phyloP scores from a whole-genome alignment of 192 early-diverging fungal genomes.

The Backusella australiensis region DNA sequence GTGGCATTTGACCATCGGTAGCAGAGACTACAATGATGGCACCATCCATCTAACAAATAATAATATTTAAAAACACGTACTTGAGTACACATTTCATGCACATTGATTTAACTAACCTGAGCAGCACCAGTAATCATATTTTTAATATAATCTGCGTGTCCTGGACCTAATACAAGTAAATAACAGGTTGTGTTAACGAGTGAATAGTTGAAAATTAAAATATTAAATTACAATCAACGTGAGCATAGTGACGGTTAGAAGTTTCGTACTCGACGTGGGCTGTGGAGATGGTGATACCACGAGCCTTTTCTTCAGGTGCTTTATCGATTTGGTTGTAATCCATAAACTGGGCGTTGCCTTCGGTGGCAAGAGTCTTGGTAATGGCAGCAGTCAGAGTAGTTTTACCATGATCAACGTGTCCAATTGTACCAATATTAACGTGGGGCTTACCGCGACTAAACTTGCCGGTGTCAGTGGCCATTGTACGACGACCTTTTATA shows the following conservation, averaged over 20 bases:
- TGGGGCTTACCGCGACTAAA: slow-evolving; percentile 89
- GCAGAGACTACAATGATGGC: slow-evolving; percentile 97
- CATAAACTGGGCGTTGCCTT: slow-evolving; percentile 83
- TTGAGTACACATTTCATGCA: not conserved
- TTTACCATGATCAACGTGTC: slow-evolving; percentile 98
- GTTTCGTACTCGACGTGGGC: slow-evolving; percentile 98
- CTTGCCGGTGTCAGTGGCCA: slow-evolving; percentile 55
- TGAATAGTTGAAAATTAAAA: too few relatives aligned
- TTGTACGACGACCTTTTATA: slow-evolving; percentile 21
- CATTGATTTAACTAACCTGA: slow-evolving; percentile 47
- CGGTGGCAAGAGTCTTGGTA: slow-evolving; percentile 85
- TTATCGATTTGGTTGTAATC: slow-evolving; percentile 97
- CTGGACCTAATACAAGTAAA: slow-evolving; percentile 49
- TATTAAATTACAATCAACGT: slow-evolving; percentile 71
- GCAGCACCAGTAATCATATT: slow-evolving; percentile 97
- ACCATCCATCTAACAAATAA: slow-evolving; percentile 68
- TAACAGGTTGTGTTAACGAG: too few relatives aligned
- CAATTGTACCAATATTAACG: slow-evolving; percentile 97
- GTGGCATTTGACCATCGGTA: slow-evolving; percentile 96
- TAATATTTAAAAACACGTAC: not conserved
- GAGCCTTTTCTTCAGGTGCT: slow-evolving; percentile 95
- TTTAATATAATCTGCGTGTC: slow-evolving; percentile 99
- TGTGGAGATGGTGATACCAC: slow-evolving; percentile 95
- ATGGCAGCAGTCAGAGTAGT: slow-evolving; percentile 98
- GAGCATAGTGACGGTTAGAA: slow-evolving; percentile 83